Conservation (phyloP, 371 early-diverging fungal genomes). For the Dichotomocladium elegans region DNA sequence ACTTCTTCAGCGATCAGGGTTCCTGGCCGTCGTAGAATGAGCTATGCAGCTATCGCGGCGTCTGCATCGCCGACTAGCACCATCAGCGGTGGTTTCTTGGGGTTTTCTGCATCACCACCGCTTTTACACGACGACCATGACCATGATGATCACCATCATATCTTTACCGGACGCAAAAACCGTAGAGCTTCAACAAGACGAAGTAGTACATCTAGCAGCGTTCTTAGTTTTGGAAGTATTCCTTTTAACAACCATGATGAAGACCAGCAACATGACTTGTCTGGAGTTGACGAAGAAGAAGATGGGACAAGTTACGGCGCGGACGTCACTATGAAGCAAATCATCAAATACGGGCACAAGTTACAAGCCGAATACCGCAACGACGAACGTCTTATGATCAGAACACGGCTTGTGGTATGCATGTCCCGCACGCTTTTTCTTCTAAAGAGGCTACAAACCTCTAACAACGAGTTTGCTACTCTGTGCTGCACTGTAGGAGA, state of each 20-base stretch:
- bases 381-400: constrained; percentile 35
- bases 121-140: not conserved
- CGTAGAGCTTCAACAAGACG: constrained; percentile 11
- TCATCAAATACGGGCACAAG: constrained; percentile 73
- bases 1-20: constrained; percentile 8
- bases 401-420: constrained; percentile 23
- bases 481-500: too few relatives aligned
- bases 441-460: too few relatives aligned
- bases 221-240: constrained; percentile 4
- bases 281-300: constrained; percentile 17
- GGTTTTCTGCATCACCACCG: constrained; percentile 7
- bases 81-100: not conserved
- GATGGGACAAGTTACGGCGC: constrained; percentile 11
- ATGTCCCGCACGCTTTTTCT: not conserved
- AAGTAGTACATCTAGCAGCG: constrained; percentile 12
- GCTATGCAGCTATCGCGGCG: constrained; percentile 36
- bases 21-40: constrained; percentile 19
- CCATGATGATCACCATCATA: constrained; percentile 3
- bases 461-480: not conserved
- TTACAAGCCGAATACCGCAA: constrained; percentile 68
- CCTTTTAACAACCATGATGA: not conserved
- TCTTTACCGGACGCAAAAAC: not conserved
- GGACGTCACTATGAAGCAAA: constrained; percentile 21
- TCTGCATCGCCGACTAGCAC: constrained; percentile 18
- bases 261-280: too few relatives aligned